A percentile compares a stretch with the other conserved stretches of the same genome.
phyloP scores from a whole-genome alignment of 495 filamentous ascomycete genomes.

The Evernia prunastri region DNA sequence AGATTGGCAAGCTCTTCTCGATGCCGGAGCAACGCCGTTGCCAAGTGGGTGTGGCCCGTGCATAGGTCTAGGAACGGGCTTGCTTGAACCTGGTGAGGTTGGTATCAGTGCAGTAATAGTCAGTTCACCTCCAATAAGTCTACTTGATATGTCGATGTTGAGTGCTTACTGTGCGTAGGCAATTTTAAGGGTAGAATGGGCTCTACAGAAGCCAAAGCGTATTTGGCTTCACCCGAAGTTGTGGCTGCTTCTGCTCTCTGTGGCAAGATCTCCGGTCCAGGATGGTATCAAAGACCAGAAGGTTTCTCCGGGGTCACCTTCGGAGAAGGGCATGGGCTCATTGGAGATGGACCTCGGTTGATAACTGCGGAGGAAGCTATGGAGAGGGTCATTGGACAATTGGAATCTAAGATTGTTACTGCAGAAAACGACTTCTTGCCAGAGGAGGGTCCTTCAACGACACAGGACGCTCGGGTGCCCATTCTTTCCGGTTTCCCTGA shows the following conservation, averaged over 20 bases:
- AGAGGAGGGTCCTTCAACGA: constrained; percentile 20
- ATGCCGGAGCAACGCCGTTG: constrained; percentile 68
- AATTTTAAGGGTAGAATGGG: constrained; percentile 97
- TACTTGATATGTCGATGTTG: neutral
- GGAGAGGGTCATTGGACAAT: constrained; percentile 58
- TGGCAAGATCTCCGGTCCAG: constrained; percentile 72
- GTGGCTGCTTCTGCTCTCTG: constrained; percentile 80
- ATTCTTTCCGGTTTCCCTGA: constrained; percentile 48
- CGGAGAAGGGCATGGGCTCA: constrained; percentile 68
- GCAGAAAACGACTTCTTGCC: no score
- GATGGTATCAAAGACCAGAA: constrained; percentile 67
- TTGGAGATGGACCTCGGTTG: constrained; percentile 33
- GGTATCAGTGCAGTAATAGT: constrained; percentile 82
- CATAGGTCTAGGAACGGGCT: constrained; percentile 80
- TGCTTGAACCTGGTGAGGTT: constrained; percentile 78
- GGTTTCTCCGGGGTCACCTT: constrained; percentile 58
- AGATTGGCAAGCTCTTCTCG: constrained; percentile 80
- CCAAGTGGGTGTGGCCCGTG: constrained; percentile 83
- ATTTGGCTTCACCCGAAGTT: constrained; percentile 84
- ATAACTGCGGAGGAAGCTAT: constrained; percentile 59
- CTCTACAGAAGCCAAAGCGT: constrained; percentile 71
- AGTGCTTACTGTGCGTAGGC: constrained; percentile 27
- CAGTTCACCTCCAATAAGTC: neutral
- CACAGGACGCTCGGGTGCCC: constrained; percentile 35
- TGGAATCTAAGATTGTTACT: constrained; percentile 54